A percentile compares a stretch with the other conserved stretches of the same genome.
These are phyloP conservation scores for Rhodotorula sp. DNA, from an alignment of 1,284 basidiomycete genomes.

Conservation along the genomic window DNA sequence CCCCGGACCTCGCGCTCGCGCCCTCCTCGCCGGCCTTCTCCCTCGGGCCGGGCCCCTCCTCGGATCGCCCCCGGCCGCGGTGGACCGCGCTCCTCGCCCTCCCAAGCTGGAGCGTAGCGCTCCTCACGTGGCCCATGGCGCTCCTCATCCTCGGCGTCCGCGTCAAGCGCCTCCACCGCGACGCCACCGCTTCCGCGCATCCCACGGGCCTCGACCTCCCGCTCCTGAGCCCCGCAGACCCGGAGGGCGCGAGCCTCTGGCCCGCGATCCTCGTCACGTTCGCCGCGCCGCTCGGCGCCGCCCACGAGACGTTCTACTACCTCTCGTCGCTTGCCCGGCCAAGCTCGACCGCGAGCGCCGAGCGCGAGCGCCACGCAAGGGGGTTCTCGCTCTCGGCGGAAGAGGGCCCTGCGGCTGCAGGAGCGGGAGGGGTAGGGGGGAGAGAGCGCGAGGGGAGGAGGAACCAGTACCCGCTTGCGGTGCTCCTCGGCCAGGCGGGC, in stretches of 20 bases:
- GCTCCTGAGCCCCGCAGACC: neutral
- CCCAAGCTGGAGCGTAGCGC: constrained; percentile 38
- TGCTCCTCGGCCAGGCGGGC: constrained; percentile 39
- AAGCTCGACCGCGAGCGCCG: neutral
- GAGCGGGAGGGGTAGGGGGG: neutral
- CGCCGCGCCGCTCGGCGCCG: constrained; percentile 2
- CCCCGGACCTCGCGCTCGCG: constrained; percentile 5
- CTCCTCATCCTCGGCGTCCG: constrained; percentile 47
- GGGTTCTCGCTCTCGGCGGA: neutral
- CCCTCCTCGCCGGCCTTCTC: neutral
- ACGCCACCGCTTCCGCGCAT: constrained; percentile 10
- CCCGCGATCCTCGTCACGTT: constrained; percentile 36
- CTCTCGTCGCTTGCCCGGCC: constrained; percentile 35
- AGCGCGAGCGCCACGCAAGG: neutral
- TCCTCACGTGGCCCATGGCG: constrained; percentile 45
- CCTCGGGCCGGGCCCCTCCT: neutral
- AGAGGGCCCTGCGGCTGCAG: neutral
- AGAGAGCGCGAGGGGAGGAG: constrained; percentile 7
- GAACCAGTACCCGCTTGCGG: constrained; percentile 46
- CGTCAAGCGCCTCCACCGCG: constrained; percentile 42
- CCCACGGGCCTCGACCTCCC: neutral
- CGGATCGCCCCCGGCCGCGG: constrained; percentile 6
- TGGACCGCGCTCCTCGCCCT: constrained; percentile 39
- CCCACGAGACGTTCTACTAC: constrained; percentile 39
- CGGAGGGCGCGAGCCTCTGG: constrained; percentile 8